Evolutionary conservation across 495 filamentous ascomycete genomes (phyloP).

Genomic region (Antarctomyces pellizariae): DNA sequence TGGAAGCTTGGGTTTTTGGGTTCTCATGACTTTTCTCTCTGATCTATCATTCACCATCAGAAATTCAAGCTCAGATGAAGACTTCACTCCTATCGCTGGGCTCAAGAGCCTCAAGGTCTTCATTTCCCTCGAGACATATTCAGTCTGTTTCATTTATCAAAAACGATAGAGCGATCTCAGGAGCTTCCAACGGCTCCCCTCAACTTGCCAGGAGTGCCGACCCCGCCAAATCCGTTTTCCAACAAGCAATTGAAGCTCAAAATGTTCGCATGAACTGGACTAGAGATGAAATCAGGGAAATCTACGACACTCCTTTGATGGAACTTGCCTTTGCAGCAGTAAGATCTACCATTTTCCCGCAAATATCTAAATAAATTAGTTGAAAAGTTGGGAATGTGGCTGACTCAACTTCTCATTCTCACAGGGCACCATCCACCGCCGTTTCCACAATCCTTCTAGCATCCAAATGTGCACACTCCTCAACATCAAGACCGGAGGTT

Average conservation of each 20-base stretch:
- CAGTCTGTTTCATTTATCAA: too few species aligned
- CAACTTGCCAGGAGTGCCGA: too few species aligned
- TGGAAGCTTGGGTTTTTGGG: too few species aligned
- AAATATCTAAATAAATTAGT: neutral
- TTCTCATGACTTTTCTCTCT: too few species aligned
- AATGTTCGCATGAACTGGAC: slow-evolving; percentile 50
- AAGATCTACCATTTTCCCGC: too few species aligned
- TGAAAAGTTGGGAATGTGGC: neutral
- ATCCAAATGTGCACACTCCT: slow-evolving; percentile 81
- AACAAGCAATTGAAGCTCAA: slow-evolving; percentile 30
- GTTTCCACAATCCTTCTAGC: slow-evolving; percentile 53
- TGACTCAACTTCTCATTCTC: neutral
- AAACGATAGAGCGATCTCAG: too few species aligned
- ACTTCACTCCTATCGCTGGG: too few species aligned
- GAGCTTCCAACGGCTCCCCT: too few species aligned
- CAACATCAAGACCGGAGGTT: slow-evolving; percentile 90
- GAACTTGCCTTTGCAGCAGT: slow-evolving; percentile 54
- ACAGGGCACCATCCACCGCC: slow-evolving; percentile 49
- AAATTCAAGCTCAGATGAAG: too few species aligned
- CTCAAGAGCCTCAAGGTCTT: too few species aligned
- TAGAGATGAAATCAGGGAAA: slow-evolving; percentile 45
- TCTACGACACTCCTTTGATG: slow-evolving; percentile 59
- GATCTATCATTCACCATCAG: too few species aligned
- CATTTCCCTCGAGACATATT: too few species aligned
- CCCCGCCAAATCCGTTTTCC: slow-evolving; percentile 11